Evolutionary conservation across 2,329 filamentous ascomycete genomes (phyloP), one percentile per base, ranked within the genome.

Genomic region (Apiospora koreana): DNA sequence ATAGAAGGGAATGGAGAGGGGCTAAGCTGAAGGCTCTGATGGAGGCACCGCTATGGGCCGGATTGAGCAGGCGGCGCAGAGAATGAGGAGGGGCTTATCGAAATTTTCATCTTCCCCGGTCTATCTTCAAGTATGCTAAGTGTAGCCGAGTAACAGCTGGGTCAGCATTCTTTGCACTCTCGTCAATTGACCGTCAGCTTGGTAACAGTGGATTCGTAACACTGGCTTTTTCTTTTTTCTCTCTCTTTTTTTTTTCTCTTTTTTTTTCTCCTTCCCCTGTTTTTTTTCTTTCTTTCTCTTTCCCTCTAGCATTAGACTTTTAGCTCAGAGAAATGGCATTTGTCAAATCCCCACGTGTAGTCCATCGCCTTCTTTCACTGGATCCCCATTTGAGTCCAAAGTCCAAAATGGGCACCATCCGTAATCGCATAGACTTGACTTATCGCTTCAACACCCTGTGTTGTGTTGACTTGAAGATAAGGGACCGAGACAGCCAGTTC

Each of bases 61-160:
- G 21, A 16, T 12, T 43, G 41, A 18, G 12, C 41, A 16, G 41
- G 16, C 41, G 12, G 41, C 12, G 41, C 41, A 43, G 41, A 18
- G 5, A 46, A 28, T 62, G 54, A n/a, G 54, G 50, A 62, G 54
- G 54, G 54, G 54, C 54, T 38, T 62, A 62, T 62, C 54, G 54
- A 62, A 62, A 62, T 62, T 62, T 62, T 62, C 54, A 62, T 25
- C 23, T n/a, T 62, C 21, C 31, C n/a, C 54, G 28, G 54, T 58
- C 50, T 58, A 58, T 58, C 50, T 31, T 25, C n/a, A n/a, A n/a
- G 25, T 16, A 31, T 58, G 50, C 50, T 25, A 35, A 31, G 21
- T 58, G 50, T 25, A 31, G 21, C 50, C 50, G 50, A 58, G 50
- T 58, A 35, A 58, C 50, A 58, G 25, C 28, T 35, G 28, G 50